Base-by-base conservation (phyloP, 129 eudicot genomes). In the Ambrosia artemisiifolia region DNA sequence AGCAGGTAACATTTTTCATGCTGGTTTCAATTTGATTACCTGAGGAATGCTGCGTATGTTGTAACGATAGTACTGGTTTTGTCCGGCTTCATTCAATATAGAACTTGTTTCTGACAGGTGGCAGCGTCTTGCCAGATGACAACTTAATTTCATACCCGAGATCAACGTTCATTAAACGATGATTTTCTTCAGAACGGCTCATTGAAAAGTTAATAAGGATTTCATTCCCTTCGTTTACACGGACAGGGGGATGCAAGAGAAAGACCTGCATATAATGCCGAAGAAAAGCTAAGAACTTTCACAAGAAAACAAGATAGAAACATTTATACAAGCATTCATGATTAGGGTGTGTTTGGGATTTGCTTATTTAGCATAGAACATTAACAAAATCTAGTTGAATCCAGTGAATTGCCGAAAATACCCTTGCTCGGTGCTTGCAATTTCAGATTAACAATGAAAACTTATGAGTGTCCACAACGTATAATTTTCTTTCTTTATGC, bases 161-260 rank as follows among this genome's bases (percentile, higher is more conserved):
- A 73, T 91, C 96, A 72, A 88, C 97, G 34, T 90, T 96, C 88
- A 95, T 79, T 67, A 95, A 77, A 71, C 99, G 88, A 75, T 95
- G 99, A 68, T 95, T 95, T 55, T 88, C 97, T 76, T 86, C 84
- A 6, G 95, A 84, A 28, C 99, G 99, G 38, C 12, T 77, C 99
- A 95, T 95, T 32, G 88, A 73, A 47, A 91, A 86, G 13, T 87
- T 46, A 36, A 86, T 54, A 19, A 16, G 68, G 55, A 95, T 13
- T 47, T 67, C 75, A 13, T 95, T 93, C 49, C 85, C 87, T 33
- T 74, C 60, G 40, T 53, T 67, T 70, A 81, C 91, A 33, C 64
- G 71, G 1, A 40, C 66, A 61, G 94, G 80, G 34, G 91, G 92
- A 73, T 95, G 84, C 69, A 88, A 69, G 49, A 88, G 86, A 42